phyloP scores from a whole-genome alignment of 441 rosid species.

The Bocquillonia castaneifolia region DNA sequence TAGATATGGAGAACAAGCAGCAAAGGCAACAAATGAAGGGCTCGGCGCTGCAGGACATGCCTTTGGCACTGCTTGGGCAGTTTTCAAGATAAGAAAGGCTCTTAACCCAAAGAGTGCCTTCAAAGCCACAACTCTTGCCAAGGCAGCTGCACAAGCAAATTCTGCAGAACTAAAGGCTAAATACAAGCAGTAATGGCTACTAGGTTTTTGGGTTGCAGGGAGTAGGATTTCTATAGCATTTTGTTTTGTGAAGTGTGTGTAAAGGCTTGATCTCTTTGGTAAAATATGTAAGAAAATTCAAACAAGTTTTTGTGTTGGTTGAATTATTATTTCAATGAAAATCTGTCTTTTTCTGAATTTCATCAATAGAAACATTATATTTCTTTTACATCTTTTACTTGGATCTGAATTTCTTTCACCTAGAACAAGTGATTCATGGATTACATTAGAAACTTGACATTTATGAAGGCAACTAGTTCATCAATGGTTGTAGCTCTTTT shows the following conservation, averaged over 20 bases:
- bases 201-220: not conserved
- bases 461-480: too few species aligned
- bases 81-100: slow-evolving; percentile 82
- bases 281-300: too few species aligned
- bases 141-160: slow-evolving; percentile 50
- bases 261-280: not conserved
- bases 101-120: slow-evolving; percentile 72
- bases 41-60: slow-evolving; percentile 90
- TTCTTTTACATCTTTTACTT: too few species aligned
- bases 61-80: slow-evolving; percentile 87
- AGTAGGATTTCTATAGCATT: not conserved
- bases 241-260: not conserved
- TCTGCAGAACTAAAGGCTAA: slow-evolving; percentile 44
- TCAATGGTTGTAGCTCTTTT: too few species aligned
- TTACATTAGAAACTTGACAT: too few species aligned
- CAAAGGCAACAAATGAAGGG: slow-evolving; percentile 62
- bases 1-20: slow-evolving; percentile 91
- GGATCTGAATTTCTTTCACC: too few species aligned
- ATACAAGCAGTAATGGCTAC: slow-evolving; percentile 22
- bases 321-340: not conserved
- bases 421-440: too few species aligned
- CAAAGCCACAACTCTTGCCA: slow-evolving; percentile 64
- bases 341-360: slow-evolving; percentile 7
- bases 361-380: too few species aligned
- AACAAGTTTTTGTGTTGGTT: not conserved